A percentile compares a stretch with the other conserved stretches of the same genome.
Conservation (phyloP, 2,329 filamentous ascomycete genomes). For the Talaromyces sp. region DNA sequence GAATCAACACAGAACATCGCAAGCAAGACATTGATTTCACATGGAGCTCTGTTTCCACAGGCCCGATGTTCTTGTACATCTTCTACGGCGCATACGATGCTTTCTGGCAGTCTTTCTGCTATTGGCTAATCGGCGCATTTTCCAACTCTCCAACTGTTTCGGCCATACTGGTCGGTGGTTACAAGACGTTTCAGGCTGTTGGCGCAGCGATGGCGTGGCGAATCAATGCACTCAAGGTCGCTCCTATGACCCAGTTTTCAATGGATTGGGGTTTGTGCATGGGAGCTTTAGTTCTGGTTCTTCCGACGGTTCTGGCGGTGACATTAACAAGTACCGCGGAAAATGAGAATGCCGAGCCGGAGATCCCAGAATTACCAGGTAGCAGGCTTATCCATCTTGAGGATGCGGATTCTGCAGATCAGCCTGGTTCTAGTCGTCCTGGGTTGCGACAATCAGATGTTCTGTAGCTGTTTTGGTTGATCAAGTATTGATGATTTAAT, state of each 20-base stretch:
- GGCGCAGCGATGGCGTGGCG: constrained; percentile 43
- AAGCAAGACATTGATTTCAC: constrained; percentile 46
- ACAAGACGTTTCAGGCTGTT: constrained; percentile 41
- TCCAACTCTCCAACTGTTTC: constrained; percentile 37
- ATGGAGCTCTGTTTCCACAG: constrained; percentile 46
- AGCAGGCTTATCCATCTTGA: not conserved
- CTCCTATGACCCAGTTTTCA: constrained; percentile 38
- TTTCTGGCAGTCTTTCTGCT: constrained; percentile 59
- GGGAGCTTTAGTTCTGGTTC: constrained; percentile 35
- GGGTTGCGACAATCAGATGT: not conserved
- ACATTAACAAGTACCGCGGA: constrained; percentile 22
- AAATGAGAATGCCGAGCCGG: not conserved
- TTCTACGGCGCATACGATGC: constrained; percentile 66
- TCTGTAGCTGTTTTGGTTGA: not conserved
- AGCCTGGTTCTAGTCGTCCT: not conserved
- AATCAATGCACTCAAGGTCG: constrained; percentile 13
- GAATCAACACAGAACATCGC: constrained; percentile 29
- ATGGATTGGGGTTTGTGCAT: constrained; percentile 45
- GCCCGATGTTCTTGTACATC: constrained; percentile 64
- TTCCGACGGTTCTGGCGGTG: constrained; percentile 40
- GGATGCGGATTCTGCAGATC: not conserved
- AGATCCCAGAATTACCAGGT: not conserved
- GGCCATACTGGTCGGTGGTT: constrained; percentile 43
- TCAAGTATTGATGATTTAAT: not conserved
- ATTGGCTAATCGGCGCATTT: constrained; percentile 52